phyloP scores from a whole-genome alignment of 2,329 filamentous ascomycete genomes.

The Xylaria sp. region DNA sequence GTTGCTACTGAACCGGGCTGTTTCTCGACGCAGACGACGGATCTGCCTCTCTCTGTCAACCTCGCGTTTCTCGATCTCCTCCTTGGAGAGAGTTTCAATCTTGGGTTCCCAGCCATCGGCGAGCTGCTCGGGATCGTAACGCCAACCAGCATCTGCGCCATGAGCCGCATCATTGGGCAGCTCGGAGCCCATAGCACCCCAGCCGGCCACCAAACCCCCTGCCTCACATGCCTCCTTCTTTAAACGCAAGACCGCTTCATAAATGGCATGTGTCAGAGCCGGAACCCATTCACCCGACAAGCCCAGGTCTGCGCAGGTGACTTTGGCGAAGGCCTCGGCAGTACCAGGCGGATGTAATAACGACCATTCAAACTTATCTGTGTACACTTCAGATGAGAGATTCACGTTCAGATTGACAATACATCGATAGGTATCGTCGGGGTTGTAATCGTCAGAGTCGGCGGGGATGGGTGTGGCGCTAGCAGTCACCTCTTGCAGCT shows the following conservation, averaged over 20 bases:
- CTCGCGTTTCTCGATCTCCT: conserved; percentile 97
- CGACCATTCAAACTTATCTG: conserved; percentile 98
- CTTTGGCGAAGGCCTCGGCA: conserved; percentile 89
- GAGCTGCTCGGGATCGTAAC: conserved; percentile 91
- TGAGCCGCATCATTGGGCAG: conserved; percentile 91
- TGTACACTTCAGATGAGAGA: conserved; percentile 89
- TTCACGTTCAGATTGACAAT: conserved; percentile 93
- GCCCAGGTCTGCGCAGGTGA: conserved; percentile 92
- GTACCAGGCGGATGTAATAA: conserved; percentile 90
- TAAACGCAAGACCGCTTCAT: conserved; percentile 88
- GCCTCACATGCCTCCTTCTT: conserved; percentile 98
- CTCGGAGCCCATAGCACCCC: conserved; percentile 73
- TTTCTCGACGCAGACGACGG: conserved; percentile 85
- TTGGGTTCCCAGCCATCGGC: conserved; percentile 87
- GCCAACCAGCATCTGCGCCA: conserved; percentile 87
- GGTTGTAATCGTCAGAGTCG: conserved; percentile 80
- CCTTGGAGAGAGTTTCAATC: conserved; percentile 84
- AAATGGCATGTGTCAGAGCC: conserved; percentile 94
- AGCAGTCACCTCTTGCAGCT: conserved; percentile 70
- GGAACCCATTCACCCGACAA: conserved; percentile 92
- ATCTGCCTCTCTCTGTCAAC: conserved; percentile 93
- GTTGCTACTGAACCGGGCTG: conserved; percentile 88
- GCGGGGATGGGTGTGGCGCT: conserved; percentile 71
- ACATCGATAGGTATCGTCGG: conserved; percentile 94
- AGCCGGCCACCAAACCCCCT: conserved; percentile 81